Evolutionary conservation across 176 grass and related monocot genomes (phyloP).

Genomic region (Elymus sibiricus): DNA sequence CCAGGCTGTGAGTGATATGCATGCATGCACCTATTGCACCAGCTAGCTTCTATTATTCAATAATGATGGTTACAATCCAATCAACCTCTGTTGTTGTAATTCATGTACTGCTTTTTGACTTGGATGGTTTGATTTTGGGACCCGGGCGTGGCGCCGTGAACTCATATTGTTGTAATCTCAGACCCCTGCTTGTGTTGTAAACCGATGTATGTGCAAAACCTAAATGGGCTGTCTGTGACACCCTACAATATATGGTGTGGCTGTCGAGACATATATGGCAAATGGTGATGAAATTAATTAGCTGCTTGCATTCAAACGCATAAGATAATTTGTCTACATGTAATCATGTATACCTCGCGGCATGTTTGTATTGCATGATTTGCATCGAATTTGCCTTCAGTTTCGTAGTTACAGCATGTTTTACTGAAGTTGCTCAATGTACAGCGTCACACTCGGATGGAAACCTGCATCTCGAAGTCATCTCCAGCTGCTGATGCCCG

Average conservation of each 20-base stretch:
- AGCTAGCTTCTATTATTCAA: not conserved
- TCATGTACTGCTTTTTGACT: not conserved
- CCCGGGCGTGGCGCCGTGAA: not conserved
- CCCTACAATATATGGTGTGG: not conserved
- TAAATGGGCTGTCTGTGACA: not conserved
- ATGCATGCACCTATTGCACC: not conserved
- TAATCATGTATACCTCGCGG: not conserved
- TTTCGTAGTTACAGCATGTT: constrained; percentile 4
- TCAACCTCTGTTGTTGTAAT: not conserved
- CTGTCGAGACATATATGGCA: not conserved
- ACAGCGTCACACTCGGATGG: constrained; percentile 55
- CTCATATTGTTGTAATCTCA: not conserved
- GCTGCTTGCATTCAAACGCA: not conserved
- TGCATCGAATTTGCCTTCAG: not conserved
- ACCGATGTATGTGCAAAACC: not conserved
- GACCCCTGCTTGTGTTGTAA: not conserved
- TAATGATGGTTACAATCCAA: not conserved
- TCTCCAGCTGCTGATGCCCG: constrained; percentile 46
- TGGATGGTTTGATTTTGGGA: not conserved
- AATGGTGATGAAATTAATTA: not conserved
- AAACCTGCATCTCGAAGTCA: constrained; percentile 63
- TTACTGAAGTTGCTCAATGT: constrained; percentile 50
- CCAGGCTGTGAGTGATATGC: not conserved
- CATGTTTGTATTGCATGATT: not conserved
- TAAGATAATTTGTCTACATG: not conserved